phyloP scores from a whole-genome alignment of 177 flowering plant genomes.

The Vitis hybrid region DNA sequence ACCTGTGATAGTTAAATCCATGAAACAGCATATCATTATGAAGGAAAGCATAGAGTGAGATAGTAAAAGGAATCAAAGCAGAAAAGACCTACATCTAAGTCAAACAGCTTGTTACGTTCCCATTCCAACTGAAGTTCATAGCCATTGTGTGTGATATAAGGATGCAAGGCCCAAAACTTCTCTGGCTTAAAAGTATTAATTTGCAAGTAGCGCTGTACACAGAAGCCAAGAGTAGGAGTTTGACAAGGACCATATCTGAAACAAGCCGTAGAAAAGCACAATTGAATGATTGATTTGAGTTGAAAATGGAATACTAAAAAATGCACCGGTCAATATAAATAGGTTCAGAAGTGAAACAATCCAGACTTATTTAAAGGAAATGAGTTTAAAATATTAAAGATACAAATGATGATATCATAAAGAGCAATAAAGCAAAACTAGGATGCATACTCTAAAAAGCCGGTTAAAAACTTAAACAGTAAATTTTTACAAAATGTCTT shows the following conservation, averaged over 20 bases:
- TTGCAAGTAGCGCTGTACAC: constrained; percentile 90
- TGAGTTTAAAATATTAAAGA: too few species aligned
- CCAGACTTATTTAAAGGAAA: background rate
- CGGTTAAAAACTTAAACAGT: background rate
- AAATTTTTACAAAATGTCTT: too few species aligned
- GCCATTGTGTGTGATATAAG: constrained; percentile 59
- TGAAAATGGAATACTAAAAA: background rate
- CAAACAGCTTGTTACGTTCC: constrained; percentile 81
- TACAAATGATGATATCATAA: too few species aligned
- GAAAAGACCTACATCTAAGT: constrained; percentile 60
- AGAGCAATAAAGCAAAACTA: too few species aligned
- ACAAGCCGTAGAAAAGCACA: constrained; percentile 16
- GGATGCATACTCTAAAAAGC: too few species aligned
- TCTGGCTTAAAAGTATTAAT: constrained; percentile 88
- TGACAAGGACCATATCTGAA: constrained; percentile 98
- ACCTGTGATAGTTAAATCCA: constrained; percentile 43
- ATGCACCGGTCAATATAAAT: too few species aligned
- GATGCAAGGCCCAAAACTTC: constrained; percentile 79
- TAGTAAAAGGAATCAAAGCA: background rate
- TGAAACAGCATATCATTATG: background rate
- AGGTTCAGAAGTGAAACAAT: background rate
- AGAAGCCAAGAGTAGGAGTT: constrained; percentile 97
- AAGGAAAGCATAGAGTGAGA: background rate
- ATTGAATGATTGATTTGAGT: background rate
- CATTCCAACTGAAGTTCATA: constrained; percentile 86